Percentiles rank a stretch among this genome's conserved stretches.
Evolutionary conservation across 228 moss, liverwort and hornwort genomes (phyloP).

Genomic region (Sphagnum fallax): DNA sequence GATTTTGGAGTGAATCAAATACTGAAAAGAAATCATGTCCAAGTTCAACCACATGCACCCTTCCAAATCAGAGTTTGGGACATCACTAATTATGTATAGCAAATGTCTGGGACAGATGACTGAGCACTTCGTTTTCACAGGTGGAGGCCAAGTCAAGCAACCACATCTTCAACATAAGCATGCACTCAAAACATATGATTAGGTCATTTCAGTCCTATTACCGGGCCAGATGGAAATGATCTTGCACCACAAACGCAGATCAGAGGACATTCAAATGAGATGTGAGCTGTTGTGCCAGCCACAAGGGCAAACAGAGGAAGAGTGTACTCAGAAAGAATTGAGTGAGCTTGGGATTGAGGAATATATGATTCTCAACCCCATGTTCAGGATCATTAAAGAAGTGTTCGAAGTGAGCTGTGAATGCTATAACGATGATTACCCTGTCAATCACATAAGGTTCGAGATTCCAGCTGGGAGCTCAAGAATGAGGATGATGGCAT

Average conservation of each 20-base stretch:
- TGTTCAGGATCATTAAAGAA: constrained; percentile 23
- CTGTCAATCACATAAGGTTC: constrained; percentile 32
- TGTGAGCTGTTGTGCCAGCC: constrained; percentile 34
- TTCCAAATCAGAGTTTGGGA: too few relatives aligned
- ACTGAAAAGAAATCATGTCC: too few relatives aligned
- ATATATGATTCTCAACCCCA: constrained; percentile 18
- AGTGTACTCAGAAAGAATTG: neutral
- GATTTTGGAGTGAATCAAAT: too few relatives aligned
- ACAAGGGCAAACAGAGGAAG: constrained; percentile 6
- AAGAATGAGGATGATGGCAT: constrained; percentile 3
- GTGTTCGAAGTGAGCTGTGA: constrained; percentile 32
- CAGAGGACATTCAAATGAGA: constrained; percentile 29
- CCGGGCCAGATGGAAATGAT: constrained; percentile 21
- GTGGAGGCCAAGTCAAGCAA: too few relatives aligned
- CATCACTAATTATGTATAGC: too few relatives aligned
- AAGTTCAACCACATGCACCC: too few relatives aligned
- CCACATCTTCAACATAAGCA: neutral
- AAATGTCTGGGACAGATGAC: too few relatives aligned
- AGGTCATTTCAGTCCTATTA: constrained; percentile 17
- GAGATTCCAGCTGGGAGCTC: constrained; percentile 12
- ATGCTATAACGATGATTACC: constrained; percentile 35
- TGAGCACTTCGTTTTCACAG: too few relatives aligned
- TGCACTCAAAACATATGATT: constrained; percentile 29
- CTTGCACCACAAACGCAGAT: constrained; percentile 28
- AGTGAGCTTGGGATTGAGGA: constrained; percentile 1